Conservation (phyloP, 2,329 filamentous ascomycete genomes). For the Fusarium falciforme region DNA sequence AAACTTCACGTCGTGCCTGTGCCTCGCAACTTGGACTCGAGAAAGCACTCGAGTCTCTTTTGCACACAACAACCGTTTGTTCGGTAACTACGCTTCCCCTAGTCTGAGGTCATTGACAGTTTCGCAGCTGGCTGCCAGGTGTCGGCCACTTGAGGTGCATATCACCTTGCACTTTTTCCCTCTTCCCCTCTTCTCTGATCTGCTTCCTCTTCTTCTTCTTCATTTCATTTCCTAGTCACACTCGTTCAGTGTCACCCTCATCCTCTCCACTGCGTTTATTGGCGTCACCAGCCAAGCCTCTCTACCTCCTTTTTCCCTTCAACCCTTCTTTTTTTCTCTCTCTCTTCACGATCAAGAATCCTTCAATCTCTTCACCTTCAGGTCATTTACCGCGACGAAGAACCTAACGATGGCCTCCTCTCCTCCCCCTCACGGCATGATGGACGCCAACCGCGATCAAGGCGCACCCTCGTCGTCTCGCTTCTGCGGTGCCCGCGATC, state of each 20-base stretch:
- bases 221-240: background rate
- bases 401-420: slow-evolving; percentile 24
- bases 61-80: slow-evolving; percentile 5
- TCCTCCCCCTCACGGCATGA: slow-evolving; percentile 19
- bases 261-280: slow-evolving; percentile 10
- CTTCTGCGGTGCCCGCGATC: slow-evolving; percentile 50
- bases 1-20: slow-evolving; percentile 29
- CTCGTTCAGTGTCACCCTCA: slow-evolving; percentile 30
- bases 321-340: background rate
- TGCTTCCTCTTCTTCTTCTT: background rate
- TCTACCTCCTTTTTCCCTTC: background rate
- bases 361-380: background rate
- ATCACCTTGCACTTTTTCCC: background rate
- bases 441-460: slow-evolving; percentile 8
- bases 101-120: slow-evolving; percentile 2
- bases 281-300: slow-evolving; percentile 26
- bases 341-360: background rate
- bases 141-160: background rate
- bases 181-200: background rate
- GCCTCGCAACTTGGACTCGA: slow-evolving; percentile 39
- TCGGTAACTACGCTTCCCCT: slow-evolving; percentile 1
- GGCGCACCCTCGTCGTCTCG: slow-evolving; percentile 23
- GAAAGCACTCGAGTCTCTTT: slow-evolving; percentile 23
- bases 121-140: slow-evolving; percentile 16
- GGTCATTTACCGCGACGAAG: background rate